Base-by-base conservation (phyloP, 208 protist genomes). In the Trypanosoma melophagium region DNA sequence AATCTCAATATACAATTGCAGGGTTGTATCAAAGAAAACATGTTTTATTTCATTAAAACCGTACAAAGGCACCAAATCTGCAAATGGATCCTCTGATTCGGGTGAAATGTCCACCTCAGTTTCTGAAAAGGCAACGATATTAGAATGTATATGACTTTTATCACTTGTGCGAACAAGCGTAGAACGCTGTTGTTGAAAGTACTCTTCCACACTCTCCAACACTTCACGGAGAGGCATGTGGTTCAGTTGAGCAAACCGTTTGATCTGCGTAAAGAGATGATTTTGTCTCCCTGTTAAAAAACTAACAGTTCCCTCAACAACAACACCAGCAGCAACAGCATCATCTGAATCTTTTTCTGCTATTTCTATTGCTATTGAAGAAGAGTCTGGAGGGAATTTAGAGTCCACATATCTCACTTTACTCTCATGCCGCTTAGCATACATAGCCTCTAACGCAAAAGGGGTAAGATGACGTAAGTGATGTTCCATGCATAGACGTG, bases 21-120 rank as follows among this genome's bases (percentile, higher is more conserved):
- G 63, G 16, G 28, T 16, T 13, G 60, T n/a, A 50, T 77, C 63
- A 72, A 80, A 76, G 42, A 80, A 80, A 45, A 80, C 64, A 56
- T 55, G n/a, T 1, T 68, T 21, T n/a, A 79, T 8, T 24, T 42
- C 28, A 7, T 64, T 53, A 52, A 75, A 58, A 3, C 50, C 60
- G 0, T 56, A 17, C 8, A 10, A 3, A n/a, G 52, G 49, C 10
- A 66, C 21, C 14, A 77, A 47, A 59, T 77, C 49, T 0, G 8
- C 69, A 25, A 80, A 76, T 17, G 63, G 53, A 51, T 60, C 53
- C 3, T 50, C 31, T 44, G 21, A n/a, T 12, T 71, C 60, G 0
- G 45, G 4, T 17, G 57, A 16, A 8, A 40, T 7, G 2, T 44
- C 40, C 4, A 41, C 19, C 17, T 44, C 19, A n/a, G 10, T 60